These are phyloP conservation scores for Escovopsis sp. DNA, from an alignment of 2,329 filamentous ascomycete genomes.

Conservation along the genomic window DNA sequence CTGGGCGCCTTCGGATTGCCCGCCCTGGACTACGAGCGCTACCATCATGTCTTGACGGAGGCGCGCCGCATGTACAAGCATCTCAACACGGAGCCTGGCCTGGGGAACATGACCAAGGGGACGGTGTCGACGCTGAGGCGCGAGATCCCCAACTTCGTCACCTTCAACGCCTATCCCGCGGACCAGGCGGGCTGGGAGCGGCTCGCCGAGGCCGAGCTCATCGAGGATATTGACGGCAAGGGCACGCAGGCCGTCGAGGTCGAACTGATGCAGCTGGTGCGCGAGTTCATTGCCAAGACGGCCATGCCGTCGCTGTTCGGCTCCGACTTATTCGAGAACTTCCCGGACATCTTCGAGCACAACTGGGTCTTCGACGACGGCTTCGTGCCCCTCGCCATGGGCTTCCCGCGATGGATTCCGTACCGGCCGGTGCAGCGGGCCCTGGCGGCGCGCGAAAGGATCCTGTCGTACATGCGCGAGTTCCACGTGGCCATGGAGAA, in stretches of 20 bases:
- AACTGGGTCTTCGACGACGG: constrained; percentile 23
- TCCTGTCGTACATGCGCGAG: constrained; percentile 16
- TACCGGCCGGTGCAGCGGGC: constrained; percentile 18
- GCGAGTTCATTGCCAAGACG: constrained; percentile 20
- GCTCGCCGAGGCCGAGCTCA: constrained; percentile 15
- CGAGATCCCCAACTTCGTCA: constrained; percentile 19
- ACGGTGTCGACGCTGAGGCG: constrained; percentile 12
- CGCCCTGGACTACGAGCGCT: constrained; percentile 16
- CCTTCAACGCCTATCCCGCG: constrained; percentile 21
- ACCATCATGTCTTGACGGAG: constrained; percentile 14
- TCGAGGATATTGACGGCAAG: constrained; percentile 10
- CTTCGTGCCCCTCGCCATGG: constrained; percentile 16
- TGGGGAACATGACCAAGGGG: constrained; percentile 10
- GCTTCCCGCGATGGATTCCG: constrained; percentile 18
- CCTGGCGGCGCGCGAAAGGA: constrained; percentile 13
- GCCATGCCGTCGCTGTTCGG: constrained; percentile 22
- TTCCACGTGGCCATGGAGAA: constrained; percentile 22
- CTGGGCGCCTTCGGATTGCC: constrained; percentile 18
- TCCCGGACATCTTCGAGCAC: constrained; percentile 20
- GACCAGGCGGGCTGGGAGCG: constrained; percentile 26
- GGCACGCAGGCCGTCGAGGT: constrained; percentile 16
- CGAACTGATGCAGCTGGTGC: constrained; percentile 18
- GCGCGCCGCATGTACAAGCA: constrained; percentile 13
- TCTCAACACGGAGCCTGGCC: constrained; percentile 11
- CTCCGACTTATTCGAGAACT: constrained; percentile 26